Evolutionary conservation across 805 yeast species (phyloP), one percentile per base, ranked within the genome.

Genomic region (Isabelozyma heimii): DNA sequence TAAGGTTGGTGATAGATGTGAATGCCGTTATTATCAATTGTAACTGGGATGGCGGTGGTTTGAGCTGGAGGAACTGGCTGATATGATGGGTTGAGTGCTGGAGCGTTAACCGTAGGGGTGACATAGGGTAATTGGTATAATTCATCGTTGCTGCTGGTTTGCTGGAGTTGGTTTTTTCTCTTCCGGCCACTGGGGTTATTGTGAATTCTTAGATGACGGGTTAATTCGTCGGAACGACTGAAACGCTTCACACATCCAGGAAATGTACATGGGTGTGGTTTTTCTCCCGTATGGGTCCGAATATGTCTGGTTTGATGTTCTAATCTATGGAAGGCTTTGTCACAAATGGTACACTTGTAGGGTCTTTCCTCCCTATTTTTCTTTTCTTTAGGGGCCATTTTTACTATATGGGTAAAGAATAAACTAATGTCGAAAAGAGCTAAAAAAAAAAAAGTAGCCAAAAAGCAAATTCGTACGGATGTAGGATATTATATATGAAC

Each of bases 231-330:
- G 26, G 85, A 77, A 53, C 97, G 78, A 49, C 87, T 80, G 62
- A 90, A 90, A 53, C 87, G 76, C 66, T 91, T 89, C 47, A 82
- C 66, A 69, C 97, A 90, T n/a, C 89, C 89, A 1, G 94, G 91
- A 57, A 80, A 89, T 15, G 83, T 79, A 67, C 97, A 90, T 44
- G 82, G 84, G 62, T 88, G 94, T 2, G 97, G 96, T 64, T 89
- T 88, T 65, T 90, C 96, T 44, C 97, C 97, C 0, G 97, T 90
- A 69, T 90, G 97, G 8, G 96, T 90, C 49, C 97, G 76, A 56
- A 91, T 86, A 65, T 90, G 97, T 56, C 97, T 79, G 10, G 96
- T 90, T 63, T 89, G 95, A 66, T 90, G 97, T 66, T 90, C 97
- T 43, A 90, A 72, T 52, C 97, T 77, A 65, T 89, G 92, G 65